Percentiles rank a stretch among this genome's conserved stretches.
Conservation (phyloP, 2,329 filamentous ascomycete genomes). For the Trichophyton simii region DNA sequence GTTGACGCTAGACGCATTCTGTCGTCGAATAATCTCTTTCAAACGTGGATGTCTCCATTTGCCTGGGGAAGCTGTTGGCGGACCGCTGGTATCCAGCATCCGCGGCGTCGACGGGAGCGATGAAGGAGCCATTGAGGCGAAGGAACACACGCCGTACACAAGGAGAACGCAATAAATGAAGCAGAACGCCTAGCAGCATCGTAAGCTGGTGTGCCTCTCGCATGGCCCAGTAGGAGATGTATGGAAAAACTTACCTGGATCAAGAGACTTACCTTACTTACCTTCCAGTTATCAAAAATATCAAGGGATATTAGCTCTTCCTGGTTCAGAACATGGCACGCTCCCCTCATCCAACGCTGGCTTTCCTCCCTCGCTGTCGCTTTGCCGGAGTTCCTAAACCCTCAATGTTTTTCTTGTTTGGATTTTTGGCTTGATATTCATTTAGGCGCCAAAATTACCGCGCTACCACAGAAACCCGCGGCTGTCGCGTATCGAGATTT, state of each 20-base stretch:
- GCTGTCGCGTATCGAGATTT: neutral
- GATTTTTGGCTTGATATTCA: neutral
- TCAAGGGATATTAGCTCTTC: neutral
- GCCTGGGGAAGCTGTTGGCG: conserved; percentile 42
- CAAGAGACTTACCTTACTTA: conserved; percentile 12
- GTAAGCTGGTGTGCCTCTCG: neutral
- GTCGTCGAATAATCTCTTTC: conserved; percentile 71
- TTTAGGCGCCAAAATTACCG: conserved; percentile 2
- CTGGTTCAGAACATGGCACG: neutral
- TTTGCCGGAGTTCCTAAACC: neutral
- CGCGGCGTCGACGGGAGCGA: conserved; percentile 33
- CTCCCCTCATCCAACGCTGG: neutral
- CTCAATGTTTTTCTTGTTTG: neutral
- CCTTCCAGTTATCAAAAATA: conserved; percentile 7
- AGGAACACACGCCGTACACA: conserved; percentile 1
- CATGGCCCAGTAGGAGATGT: neutral
- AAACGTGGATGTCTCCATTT: conserved; percentile 86
- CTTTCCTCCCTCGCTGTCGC: neutral
- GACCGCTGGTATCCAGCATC: conserved; percentile 18
- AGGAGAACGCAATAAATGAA: neutral
- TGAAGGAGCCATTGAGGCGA: conserved; percentile 24
- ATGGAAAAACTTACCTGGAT: conserved; percentile 4
- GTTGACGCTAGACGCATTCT: conserved; percentile 65
- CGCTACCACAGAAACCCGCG: conserved; percentile 1
- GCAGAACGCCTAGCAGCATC: neutral